Evolutionary conservation across 768 basidiomycete species (phyloP), one percentile per base, ranked within the genome.

Genomic region (Boletus fagicola): DNA sequence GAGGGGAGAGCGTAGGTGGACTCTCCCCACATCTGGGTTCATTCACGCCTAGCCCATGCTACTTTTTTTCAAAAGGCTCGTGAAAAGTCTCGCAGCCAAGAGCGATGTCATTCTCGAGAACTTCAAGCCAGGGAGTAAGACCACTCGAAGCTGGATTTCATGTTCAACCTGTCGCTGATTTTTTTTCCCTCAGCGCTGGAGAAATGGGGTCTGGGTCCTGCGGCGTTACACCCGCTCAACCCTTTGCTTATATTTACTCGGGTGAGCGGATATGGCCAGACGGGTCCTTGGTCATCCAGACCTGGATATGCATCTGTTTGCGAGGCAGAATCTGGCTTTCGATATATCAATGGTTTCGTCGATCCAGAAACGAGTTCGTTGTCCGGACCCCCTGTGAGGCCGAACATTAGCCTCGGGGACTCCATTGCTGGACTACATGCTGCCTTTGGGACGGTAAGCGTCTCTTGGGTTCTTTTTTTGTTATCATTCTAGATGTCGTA

Each of bases 231-330:
- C 22, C 84, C 83, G n/a, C 83, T 85, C 58, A 95, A 96, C 63
- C 89, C 92, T 0, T 86, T 85, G 51, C 80, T 98, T 56, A 91
- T 98, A 64, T 94, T 92, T 67, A 96, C 94, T 8, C 92, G 94
- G 60, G 84, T 89, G 22, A 86, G 85, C 60, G 87, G 87, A 9
- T 89, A 87, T 61, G 87, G 87, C 3, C 87, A 89, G 63, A 87
- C 85, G 0, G 87, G 87, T 2, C 86, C 87, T 22, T 88, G 86
- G 87, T 78, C 84, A 0, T 77, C 81, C 20, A 80, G 85, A 12
- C 86, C 86, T 6, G 86, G 87, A 20, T 89, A 85, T 59, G 86
- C 87, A 3, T 85, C 87, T 5, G 86, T 89, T 4, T 89, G 87
- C 60, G 87, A 89, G 72, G 87, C 86, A 0, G 86, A 89, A 58